phyloP scores from a whole-genome alignment of 2,329 filamentous ascomycete genomes.

The Pyricularia sp. region DNA sequence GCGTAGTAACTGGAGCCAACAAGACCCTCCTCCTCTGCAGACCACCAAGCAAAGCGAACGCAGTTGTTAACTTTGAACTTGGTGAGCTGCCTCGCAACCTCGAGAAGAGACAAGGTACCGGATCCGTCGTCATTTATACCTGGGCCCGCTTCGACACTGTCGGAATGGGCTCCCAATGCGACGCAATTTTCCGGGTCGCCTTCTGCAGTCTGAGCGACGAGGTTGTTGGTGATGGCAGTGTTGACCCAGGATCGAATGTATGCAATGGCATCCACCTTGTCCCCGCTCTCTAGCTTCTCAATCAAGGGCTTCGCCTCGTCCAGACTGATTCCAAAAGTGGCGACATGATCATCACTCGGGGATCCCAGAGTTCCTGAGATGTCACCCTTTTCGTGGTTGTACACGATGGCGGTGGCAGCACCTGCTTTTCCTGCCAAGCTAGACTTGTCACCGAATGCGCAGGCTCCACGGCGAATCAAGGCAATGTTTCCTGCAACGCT shows the following conservation, averaged over 20 bases:
- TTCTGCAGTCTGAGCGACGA: background rate
- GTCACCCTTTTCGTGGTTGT: background rate
- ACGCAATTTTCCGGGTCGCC: background rate
- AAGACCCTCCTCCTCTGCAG: conserved; percentile 53
- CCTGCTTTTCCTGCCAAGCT: background rate
- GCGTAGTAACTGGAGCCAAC: conserved; percentile 52
- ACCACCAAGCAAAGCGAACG: conserved; percentile 56
- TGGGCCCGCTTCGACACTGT: background rate
- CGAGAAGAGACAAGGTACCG: background rate
- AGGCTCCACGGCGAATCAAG: background rate
- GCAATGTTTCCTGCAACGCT: background rate
- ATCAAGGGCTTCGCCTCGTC: background rate
- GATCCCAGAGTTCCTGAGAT: background rate
- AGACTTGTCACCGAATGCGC: background rate
- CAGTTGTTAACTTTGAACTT: conserved; percentile 49
- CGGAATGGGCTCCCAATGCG: background rate
- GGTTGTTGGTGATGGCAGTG: background rate
- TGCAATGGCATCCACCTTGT: conserved; percentile 38
- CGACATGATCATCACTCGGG: background rate
- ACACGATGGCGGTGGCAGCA: background rate
- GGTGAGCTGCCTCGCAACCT: background rate
- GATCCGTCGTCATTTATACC: background rate
- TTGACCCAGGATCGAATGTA: conserved; percentile 27
- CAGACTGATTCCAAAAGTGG: background rate
- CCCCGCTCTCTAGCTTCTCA: conserved; percentile 33